These are phyloP conservation scores for Lentinula boryana DNA, from an alignment of 768 basidiomycete genomes.

Conservation along the genomic window DNA sequence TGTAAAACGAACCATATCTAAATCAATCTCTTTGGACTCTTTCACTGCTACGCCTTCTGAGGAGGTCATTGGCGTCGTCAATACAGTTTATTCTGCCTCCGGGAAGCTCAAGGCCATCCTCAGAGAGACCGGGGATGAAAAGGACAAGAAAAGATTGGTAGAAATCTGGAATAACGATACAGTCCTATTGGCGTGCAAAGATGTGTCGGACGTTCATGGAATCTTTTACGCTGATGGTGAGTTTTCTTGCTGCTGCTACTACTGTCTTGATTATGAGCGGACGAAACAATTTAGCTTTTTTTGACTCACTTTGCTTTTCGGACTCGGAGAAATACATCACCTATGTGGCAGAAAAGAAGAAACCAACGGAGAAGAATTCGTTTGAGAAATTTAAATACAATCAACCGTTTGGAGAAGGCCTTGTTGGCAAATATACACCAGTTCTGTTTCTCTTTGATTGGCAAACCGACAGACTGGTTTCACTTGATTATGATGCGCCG, in stretches of 20 bases:
- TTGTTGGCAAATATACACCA: constrained; percentile 47
- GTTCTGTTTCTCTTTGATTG: constrained; percentile 50
- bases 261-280: not conserved
- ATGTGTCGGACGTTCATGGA: constrained; percentile 54
- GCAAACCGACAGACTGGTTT: constrained; percentile 16
- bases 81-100: constrained; percentile 33
- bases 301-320: constrained; percentile 49
- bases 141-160: constrained; percentile 44
- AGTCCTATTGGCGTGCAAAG: constrained; percentile 36
- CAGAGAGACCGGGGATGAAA: constrained; percentile 25
- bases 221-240: constrained; percentile 61
- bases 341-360: constrained; percentile 52
- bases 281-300: constrained; percentile 32
- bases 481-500: constrained; percentile 11
- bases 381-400: constrained; percentile 42
- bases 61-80: constrained; percentile 34
- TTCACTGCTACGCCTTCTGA: constrained; percentile 20
- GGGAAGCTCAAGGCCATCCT: constrained; percentile 39
- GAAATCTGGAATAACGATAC: constrained; percentile 51
- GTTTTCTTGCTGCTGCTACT: not conserved
- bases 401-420: constrained; percentile 60
- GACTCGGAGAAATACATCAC: constrained; percentile 45
- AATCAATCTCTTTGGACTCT: constrained; percentile 25
- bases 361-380: constrained; percentile 19
- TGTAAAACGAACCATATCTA: constrained; percentile 36